phyloP scores from a whole-genome alignment of 345 rosid genomes.

The Murraya koenigii region DNA sequence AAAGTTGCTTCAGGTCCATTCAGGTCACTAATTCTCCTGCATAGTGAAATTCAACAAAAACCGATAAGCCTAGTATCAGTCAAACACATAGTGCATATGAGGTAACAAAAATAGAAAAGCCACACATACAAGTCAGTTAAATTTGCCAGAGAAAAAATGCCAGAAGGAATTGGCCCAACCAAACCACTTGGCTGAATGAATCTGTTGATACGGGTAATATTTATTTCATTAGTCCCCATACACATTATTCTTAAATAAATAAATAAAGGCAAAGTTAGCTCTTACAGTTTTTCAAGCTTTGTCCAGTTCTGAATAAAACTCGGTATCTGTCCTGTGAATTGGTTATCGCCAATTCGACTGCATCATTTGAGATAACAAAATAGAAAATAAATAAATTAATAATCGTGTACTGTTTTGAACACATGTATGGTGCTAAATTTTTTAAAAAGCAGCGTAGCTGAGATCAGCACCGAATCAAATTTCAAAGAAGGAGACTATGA shows the following conservation, averaged over 20 bases:
- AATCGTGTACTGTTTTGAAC: too few species aligned
- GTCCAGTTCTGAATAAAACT: conserved; percentile 55
- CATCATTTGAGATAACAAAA: background rate
- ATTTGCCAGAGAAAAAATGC: conserved; percentile 19
- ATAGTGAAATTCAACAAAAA: background rate
- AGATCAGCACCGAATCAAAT: too few species aligned
- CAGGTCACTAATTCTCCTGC: conserved; percentile 59
- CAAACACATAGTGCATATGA: background rate
- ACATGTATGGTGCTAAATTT: too few species aligned
- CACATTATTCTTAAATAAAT: background rate
- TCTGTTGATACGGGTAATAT: conserved; percentile 14
- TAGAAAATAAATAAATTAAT: too few species aligned
- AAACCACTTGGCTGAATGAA: conserved; percentile 48
- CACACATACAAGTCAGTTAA: conserved; percentile 31
- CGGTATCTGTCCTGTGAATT: conserved; percentile 53
- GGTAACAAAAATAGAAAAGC: background rate
- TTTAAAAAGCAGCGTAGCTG: too few species aligned
- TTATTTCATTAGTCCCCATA: background rate
- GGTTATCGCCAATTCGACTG: conserved; percentile 53
- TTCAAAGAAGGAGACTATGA: background rate
- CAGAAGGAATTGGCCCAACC: conserved; percentile 49
- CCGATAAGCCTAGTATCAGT: background rate
- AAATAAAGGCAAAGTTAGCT: background rate
- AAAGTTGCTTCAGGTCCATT: conserved; percentile 34
- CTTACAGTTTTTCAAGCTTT: conserved; percentile 49